Base-by-base conservation (phyloP, 768 basidiomycete species). In the Mycena filopes region DNA sequence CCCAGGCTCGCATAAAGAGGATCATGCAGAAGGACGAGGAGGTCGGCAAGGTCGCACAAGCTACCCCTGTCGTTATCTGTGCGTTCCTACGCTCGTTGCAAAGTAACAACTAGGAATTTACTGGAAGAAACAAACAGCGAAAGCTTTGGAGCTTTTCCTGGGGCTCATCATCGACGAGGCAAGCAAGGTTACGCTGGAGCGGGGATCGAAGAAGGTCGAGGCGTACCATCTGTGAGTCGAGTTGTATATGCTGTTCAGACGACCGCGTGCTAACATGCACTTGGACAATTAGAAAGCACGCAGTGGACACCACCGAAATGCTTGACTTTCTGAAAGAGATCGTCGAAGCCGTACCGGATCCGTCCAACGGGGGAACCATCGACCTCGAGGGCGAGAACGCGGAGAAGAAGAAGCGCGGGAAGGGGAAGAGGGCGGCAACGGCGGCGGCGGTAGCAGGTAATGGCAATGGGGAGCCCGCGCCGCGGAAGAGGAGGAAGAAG, bases 11-110 rank as follows among this genome's bases (percentile, higher is more conserved):
- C 47, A 99, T 99, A 82, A 99, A 98, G 86, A 94, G 95, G 82
- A 98, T 98, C 60, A 99, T 99, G 94, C 97, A 99, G 82, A 95
- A 96, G 76, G 97, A 99, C 74, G 97, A 99, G 75, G 97, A 99
- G 75, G 97, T 99, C 21, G 97, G 97, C 62, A 99, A 99, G 77
- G 95, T 99, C 33, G 95, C 97, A 3, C 94, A 96, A 75, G 96
- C 95, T 28, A 97, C 96, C 5, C 97, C 97, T 1, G 87, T 98
- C 64, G 94, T 98, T 62, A 98, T 99, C 72, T 99, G 97, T 98
- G 73, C 76, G 94, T 58, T 55, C 21, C 38, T 29, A 10, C 31
- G 12, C 48, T 29, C 40, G 20, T 4, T 25, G 9, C 26, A 23
- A 18, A 49, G 41, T 55, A 55, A 55, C 41, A 42, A 55, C 20